Evolutionary conservation across 768 basidiomycete species (phyloP).

Genomic region (Harrya chromipes): DNA sequence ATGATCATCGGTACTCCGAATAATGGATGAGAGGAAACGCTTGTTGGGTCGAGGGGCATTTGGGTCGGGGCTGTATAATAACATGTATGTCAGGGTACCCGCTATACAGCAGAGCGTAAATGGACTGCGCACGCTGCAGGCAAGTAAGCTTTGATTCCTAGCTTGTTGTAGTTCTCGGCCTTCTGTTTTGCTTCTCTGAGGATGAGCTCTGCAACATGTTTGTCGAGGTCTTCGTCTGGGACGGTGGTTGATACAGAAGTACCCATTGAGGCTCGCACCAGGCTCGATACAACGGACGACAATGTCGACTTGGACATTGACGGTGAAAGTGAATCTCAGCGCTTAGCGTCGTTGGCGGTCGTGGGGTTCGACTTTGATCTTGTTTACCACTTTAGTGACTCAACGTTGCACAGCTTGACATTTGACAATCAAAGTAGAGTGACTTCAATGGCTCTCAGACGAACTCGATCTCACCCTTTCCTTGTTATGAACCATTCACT

Average conservation of each 20-base stretch:
- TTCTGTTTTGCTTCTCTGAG: constrained; percentile 92
- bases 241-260: constrained; percentile 54
- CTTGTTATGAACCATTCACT: neutral
- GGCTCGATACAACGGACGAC: constrained; percentile 79
- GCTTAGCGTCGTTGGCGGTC: constrained; percentile 5
- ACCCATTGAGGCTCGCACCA: constrained; percentile 79
- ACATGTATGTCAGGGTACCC: neutral
- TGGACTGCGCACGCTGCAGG: constrained; percentile 46
- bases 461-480: neutral
- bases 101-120: neutral
- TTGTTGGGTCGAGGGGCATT: constrained; percentile 80
- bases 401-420: neutral
- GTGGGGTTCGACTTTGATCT: constrained; percentile 10
- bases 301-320: constrained; percentile 53
- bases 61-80: constrained; percentile 47
- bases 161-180: constrained; percentile 71
- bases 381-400: constrained; percentile 19
- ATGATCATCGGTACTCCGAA: constrained; percentile 93
- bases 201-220: constrained; percentile 88
- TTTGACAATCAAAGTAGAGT: no score
- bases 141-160: constrained; percentile 79
- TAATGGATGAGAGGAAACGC: constrained; percentile 80
- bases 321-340: neutral
- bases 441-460: no score
- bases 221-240: constrained; percentile 84